Evolutionary conservation across 352 stramenopile species (phyloP).

Genomic region (Globisporangium abappressorium): DNA sequence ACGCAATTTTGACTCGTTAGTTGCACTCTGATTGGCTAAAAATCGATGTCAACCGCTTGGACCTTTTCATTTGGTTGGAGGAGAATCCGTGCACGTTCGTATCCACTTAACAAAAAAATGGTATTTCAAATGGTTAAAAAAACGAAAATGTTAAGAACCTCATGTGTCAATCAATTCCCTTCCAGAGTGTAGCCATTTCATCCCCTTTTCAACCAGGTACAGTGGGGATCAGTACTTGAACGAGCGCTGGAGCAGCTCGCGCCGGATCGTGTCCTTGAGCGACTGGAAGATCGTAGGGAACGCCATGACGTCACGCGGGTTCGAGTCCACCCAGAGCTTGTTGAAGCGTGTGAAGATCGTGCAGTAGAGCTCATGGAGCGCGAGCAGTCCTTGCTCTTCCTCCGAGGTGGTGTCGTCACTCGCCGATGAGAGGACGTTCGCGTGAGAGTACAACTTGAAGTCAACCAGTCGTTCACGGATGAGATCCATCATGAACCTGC

Average conservation of each 20-base stretch:
- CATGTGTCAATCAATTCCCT: background rate
- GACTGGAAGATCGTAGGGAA: conserved; percentile 82
- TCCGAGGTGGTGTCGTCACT: conserved; percentile 22
- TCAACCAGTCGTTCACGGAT: conserved; percentile 76
- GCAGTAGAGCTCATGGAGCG: conserved; percentile 77
- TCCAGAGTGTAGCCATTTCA: conserved; percentile 26
- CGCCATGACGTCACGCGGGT: conserved; percentile 82
- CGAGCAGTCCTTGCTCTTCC: conserved; percentile 30
- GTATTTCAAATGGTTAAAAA: background rate
- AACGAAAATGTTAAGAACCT: conserved; percentile 3
- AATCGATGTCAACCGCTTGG: background rate
- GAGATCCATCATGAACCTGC: conserved; percentile 72
- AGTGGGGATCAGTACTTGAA: conserved; percentile 53
- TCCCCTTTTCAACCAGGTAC: background rate
- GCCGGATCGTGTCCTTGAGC: conserved; percentile 67
- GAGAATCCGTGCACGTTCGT: conserved; percentile 9
- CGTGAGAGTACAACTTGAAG: conserved; percentile 59
- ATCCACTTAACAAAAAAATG: background rate
- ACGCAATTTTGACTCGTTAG: background rate
- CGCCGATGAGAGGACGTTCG: conserved; percentile 15
- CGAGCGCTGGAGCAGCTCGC: conserved; percentile 49
- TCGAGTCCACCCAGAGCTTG: conserved; percentile 76
- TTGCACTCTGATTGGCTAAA: background rate
- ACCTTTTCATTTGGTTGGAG: conserved; percentile 24
- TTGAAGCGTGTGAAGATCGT: conserved; percentile 83